A percentile compares a stretch with the other conserved stretches of the same genome.
These are phyloP conservation scores for Schizochytrium sp. DNA, from an alignment of 108 stramenopile species.

Conservation along the genomic window DNA sequence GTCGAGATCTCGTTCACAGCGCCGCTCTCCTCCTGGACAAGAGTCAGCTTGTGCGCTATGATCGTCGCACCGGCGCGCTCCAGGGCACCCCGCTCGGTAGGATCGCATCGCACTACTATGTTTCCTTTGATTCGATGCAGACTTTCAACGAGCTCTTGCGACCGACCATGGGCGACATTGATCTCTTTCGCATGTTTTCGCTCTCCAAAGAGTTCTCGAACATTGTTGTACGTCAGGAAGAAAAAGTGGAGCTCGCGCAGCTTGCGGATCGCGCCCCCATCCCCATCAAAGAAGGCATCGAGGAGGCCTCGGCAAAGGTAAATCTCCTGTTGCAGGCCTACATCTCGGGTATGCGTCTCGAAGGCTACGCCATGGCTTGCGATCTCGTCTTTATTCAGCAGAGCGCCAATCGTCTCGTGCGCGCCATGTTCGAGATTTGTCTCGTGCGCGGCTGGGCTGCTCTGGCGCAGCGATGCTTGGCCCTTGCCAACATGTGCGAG, in stretches of 20 bases:
- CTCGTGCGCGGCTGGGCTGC: conserved; percentile 85
- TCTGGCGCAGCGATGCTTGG: conserved; percentile 74
- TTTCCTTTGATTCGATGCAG: conserved; percentile 89
- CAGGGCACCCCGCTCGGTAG: conserved; percentile 87
- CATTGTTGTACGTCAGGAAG: conserved; percentile 91
- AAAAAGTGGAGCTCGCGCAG: conserved; percentile 88
- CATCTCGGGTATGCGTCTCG: conserved; percentile 88
- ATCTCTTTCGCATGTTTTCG: conserved; percentile 86
- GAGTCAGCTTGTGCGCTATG: conserved; percentile 80
- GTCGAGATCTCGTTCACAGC: conserved; percentile 83
- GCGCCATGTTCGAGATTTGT: conserved; percentile 91
- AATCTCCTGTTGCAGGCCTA: conserved; percentile 97
- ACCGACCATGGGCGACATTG: conserved; percentile 94
- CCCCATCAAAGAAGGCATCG: conserved; percentile 89
- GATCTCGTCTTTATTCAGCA: conserved; percentile 99
- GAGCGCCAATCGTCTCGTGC: conserved; percentile 87
- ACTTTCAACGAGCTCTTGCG: conserved; percentile 85
- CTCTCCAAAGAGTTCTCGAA: conserved; percentile 91
- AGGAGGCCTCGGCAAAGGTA: conserved; percentile 85
- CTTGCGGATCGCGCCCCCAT: conserved; percentile 91
- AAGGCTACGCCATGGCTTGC: conserved; percentile 93
- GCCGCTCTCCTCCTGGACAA: conserved; percentile 82
- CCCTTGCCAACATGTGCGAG: conserved; percentile 89
- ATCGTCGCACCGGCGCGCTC: conserved; percentile 77
- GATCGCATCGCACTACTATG: conserved; percentile 94